These are phyloP conservation scores for Cairneyella variabilis DNA, from an alignment of 495 filamentous ascomycete genomes.

Conservation along the genomic window DNA sequence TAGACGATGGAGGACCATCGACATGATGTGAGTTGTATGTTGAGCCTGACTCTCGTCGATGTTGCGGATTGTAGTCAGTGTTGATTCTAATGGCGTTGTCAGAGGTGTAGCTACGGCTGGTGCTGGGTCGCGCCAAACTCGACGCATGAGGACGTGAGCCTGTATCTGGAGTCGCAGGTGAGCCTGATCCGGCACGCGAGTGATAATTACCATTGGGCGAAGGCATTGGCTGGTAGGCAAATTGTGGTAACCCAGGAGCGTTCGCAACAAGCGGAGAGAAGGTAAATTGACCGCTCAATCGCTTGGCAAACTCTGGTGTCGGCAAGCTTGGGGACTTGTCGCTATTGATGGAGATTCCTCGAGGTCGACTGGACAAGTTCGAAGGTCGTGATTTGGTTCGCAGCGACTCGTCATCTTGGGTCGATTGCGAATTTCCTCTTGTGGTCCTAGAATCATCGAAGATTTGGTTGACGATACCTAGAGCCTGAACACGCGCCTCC, in stretches of 20 bases:
- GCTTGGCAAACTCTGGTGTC: slow-evolving; percentile 52
- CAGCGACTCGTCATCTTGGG: slow-evolving; percentile 12
- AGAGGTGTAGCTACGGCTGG: slow-evolving; percentile 47
- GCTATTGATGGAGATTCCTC: slow-evolving; percentile 59
- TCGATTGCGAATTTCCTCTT: slow-evolving; percentile 9
- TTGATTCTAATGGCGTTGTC: slow-evolving; percentile 21
- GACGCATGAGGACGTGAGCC: slow-evolving; percentile 30
- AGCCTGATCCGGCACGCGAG: slow-evolving; percentile 35
- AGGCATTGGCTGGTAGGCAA: slow-evolving; percentile 47
- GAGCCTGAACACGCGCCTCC: slow-evolving; percentile 43
- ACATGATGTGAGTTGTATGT: slow-evolving; percentile 18
- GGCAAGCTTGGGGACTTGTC: slow-evolving; percentile 60
- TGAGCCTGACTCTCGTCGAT: slow-evolving; percentile 32
- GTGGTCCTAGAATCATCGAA: background rate
- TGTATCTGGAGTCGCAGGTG: slow-evolving; percentile 40
- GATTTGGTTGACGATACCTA: slow-evolving; percentile 25
- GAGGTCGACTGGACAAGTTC: slow-evolving; percentile 20
- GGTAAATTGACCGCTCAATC: slow-evolving; percentile 50
- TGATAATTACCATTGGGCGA: slow-evolving; percentile 31
- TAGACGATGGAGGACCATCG: slow-evolving; percentile 21
- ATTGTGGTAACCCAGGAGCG: slow-evolving; percentile 42
- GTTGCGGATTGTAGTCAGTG: slow-evolving; percentile 45
- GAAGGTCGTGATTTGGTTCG: slow-evolving; percentile 14
- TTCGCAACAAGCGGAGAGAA: slow-evolving; percentile 45
- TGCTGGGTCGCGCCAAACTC: slow-evolving; percentile 40